These are phyloP conservation scores for Moesziomyces sp. DNA, from an alignment of 1,284 basidiomycete genomes.

Conservation along the genomic window DNA sequence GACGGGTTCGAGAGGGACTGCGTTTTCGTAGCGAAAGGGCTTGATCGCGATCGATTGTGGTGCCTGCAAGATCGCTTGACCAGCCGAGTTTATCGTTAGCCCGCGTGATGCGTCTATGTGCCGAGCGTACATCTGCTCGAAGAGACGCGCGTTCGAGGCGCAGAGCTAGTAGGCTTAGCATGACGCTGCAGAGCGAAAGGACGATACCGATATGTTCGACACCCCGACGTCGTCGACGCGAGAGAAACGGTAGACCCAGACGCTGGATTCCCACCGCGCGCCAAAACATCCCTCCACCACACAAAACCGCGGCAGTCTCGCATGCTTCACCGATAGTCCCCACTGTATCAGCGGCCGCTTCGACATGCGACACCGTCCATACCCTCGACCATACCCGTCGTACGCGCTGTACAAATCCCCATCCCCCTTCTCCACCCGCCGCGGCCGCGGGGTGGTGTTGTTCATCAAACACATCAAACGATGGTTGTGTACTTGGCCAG, in stretches of 20 bases:
- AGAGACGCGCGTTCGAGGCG: conserved; percentile 19
- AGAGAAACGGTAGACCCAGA: conserved; percentile 28
- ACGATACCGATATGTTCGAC: conserved; percentile 54
- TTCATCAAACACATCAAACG: conserved; percentile 9
- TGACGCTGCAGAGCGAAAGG: conserved; percentile 43
- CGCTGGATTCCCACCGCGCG: conserved; percentile 45
- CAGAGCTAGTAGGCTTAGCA: conserved; percentile 27
- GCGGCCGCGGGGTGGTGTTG: not conserved
- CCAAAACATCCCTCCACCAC: conserved; percentile 57
- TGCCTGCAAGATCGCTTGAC: conserved; percentile 28
- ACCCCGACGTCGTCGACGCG: conserved; percentile 44
- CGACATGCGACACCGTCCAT: conserved; percentile 10
- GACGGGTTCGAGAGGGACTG: conserved; percentile 10
- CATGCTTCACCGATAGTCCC: conserved; percentile 47
- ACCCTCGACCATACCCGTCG: conserved; percentile 11
- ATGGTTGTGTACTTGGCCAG: conserved; percentile 20
- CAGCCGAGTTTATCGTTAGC: conserved; percentile 47
- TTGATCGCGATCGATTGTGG: conserved; percentile 15
- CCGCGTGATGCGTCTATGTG: conserved; percentile 38
- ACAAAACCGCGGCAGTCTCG: conserved; percentile 51
- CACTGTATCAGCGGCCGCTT: conserved; percentile 15
- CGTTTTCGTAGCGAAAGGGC: conserved; percentile 28
- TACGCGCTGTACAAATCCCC: not conserved
- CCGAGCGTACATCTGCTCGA: conserved; percentile 23
- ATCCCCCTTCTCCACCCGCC: too few relatives aligned